phyloP scores from a whole-genome alignment of 495 filamentous ascomycete genomes.

The Aspergillus hancockii region DNA sequence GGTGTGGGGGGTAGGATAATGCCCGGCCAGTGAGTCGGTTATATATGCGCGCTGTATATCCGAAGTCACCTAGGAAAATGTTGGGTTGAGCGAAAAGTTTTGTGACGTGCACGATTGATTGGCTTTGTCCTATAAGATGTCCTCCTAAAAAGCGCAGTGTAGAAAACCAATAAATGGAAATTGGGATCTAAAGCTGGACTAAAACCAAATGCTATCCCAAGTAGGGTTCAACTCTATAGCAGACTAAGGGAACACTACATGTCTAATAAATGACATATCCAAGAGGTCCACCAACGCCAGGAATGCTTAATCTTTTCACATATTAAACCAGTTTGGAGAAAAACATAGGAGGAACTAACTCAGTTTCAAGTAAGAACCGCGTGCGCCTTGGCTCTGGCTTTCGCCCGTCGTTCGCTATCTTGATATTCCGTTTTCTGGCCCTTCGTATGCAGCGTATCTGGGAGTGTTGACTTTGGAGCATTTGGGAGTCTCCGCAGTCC shows the following conservation, averaged over 20 bases:
- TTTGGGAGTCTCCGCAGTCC: constrained; percentile 53
- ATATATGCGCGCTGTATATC: not conserved
- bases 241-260: not conserved
- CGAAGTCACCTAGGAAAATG: not conserved
- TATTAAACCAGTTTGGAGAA: not conserved
- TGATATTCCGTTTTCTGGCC: constrained; percentile 9
- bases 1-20: constrained; percentile 41
- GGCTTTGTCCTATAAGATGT: not conserved
- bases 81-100: not conserved
- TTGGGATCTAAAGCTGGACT: not conserved
- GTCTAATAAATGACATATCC: constrained; percentile 7
- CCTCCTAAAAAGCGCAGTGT: not conserved
- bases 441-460: constrained; percentile 23
- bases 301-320: constrained; percentile 10
- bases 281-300: constrained; percentile 26
- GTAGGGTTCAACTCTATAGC: not conserved
- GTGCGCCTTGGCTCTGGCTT: constrained; percentile 37
- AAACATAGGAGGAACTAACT: not conserved
- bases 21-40: constrained; percentile 40
- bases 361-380: constrained; percentile 32
- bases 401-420: constrained; percentile 35
- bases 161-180: not conserved
- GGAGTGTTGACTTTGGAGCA: constrained; percentile 51
- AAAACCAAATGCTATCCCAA: not conserved
- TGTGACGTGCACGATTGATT: not conserved